Conservation (phyloP, 345 rosid genomes). For the Bretschneidera sinensis region DNA sequence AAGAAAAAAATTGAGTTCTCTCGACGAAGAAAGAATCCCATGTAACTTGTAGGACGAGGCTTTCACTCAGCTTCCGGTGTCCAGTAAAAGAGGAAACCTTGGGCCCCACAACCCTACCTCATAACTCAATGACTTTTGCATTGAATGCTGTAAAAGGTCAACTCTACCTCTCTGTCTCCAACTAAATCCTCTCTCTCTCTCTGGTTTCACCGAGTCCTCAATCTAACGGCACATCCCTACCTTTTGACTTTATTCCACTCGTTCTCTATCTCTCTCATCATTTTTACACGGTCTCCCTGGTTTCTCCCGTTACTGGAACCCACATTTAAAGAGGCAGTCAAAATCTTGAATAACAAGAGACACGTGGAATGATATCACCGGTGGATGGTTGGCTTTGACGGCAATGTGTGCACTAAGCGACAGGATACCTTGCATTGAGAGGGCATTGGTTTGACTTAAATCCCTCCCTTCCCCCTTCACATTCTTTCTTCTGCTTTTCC, state of each 20-base stretch:
- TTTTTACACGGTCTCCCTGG: conserved; percentile 30
- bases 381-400: conserved; percentile 29
- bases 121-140: conserved; percentile 24
- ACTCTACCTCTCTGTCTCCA: conserved; percentile 56
- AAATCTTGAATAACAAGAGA: conserved; percentile 11
- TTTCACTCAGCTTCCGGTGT: conserved; percentile 42
- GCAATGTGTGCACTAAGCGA: conserved; percentile 16
- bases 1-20: background rate
- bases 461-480: background rate
- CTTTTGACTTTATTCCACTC: conserved; percentile 57
- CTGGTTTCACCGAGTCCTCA: conserved; percentile 20
- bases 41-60: conserved; percentile 35
- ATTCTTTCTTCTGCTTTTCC: background rate
- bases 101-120: conserved; percentile 12
- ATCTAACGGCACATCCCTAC: conserved; percentile 42
- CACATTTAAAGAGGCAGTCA: conserved; percentile 28
- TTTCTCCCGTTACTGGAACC: conserved; percentile 21
- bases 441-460: conserved; percentile 40
- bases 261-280: conserved; percentile 9
- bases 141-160: conserved; percentile 47
- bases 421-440: conserved; percentile 18
- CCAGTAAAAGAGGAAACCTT: conserved; percentile 28
- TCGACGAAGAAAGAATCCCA: conserved; percentile 36
- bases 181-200: conserved; percentile 13
- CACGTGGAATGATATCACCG: conserved; percentile 25